Evolutionary conservation across 2,329 filamentous ascomycete genomes (phyloP), one percentile per base, ranked within the genome.

Genomic region (Botryotinia convoluta): DNA sequence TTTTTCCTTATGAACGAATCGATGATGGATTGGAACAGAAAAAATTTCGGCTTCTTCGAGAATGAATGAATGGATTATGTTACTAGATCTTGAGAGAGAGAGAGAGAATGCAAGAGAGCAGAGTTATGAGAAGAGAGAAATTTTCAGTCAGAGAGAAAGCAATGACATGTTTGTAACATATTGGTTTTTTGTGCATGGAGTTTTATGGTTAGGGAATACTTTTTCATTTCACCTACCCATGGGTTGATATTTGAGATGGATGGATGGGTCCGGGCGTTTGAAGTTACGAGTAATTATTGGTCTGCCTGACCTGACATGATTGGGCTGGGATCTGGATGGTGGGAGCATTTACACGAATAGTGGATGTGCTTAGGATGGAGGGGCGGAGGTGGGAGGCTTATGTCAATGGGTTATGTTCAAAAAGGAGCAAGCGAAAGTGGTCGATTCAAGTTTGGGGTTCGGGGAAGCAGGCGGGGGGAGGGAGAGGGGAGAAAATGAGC

Each of bases 41-140:
- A 37, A 20, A 45, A 45, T 62, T 70, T 44, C 67, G 57, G 16
- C 59, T 37, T 45, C 54, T 70, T 29, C 59, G 12, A 70, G 68
- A 63, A 63, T 70, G 54, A 63, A 61, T 63, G 51, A 61, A 63
- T 70, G 68, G 44, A 63, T 45, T 42, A 63, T 70, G 54, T 70
- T 48, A 63, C 39, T 70, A 70, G 54, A 70, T 63, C 54, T 70
- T 60, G 54, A 63, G 22, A 32, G 26, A 70, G 51, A 26, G 18
- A 69, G 37, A 37, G 37, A 45, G 44, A 45, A 62, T 62, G 54
- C 18, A 22, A 35, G 57, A 35, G 39, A 62, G 45, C 39, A 57
- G 44, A 18, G 48, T 67, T 35, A 26, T 14, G 48, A 42, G n/a
- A 42, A 29, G 35, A 69, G 22, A 57, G 37, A 29, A 44, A 42